A percentile compares a stretch with the other conserved stretches of the same genome.
Evolutionary conservation across 1,284 basidiomycete species (phyloP).

Genomic region (Cryptococcus sp.): DNA sequence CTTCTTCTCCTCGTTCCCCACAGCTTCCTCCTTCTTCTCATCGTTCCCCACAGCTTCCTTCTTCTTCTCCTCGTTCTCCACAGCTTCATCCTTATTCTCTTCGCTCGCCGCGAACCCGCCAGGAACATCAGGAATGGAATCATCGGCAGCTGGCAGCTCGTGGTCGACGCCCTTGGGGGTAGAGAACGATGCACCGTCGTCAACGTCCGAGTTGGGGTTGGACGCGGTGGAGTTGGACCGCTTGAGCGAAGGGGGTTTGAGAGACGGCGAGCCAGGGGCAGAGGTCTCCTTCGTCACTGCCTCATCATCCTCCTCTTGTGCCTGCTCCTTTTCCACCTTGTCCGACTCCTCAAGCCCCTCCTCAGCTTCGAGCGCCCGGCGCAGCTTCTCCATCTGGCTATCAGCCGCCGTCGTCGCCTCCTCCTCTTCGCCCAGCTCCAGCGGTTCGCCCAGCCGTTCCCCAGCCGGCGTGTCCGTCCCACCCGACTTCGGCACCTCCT

Average conservation of each 20-base stretch:
- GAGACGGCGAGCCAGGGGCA: not conserved
- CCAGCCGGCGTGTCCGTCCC: conserved; percentile 9
- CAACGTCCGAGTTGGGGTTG: conserved; percentile 5
- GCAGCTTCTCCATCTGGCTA: conserved; percentile 2
- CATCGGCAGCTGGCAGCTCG: conserved; percentile 6
- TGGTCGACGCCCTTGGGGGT: conserved; percentile 13
- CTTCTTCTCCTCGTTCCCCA: not conserved
- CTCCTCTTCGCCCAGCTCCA: conserved; percentile 9
- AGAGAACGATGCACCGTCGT: conserved; percentile 4
- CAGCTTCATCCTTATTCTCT: not conserved
- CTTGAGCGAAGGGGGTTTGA: not conserved
- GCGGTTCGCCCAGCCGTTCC: conserved; percentile 33
- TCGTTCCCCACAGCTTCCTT: not conserved
- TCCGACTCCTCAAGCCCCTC: not conserved
- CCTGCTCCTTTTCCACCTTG: not conserved
- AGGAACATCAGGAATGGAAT: not conserved
- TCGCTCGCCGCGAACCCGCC: not conserved
- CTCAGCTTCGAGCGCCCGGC: not conserved
- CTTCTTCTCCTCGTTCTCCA: conserved; percentile 4
- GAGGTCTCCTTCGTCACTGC: conserved; percentile 8
- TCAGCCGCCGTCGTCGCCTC: conserved; percentile 5
- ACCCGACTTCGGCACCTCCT: conserved; percentile 4
- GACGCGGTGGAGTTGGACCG: conserved; percentile 15
- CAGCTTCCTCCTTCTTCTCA: not conserved
- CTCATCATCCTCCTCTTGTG: conserved; percentile 1